Evolutionary conservation across 2,329 filamentous ascomycete genomes (phyloP).

Genomic region (Botrytis fabae): DNA sequence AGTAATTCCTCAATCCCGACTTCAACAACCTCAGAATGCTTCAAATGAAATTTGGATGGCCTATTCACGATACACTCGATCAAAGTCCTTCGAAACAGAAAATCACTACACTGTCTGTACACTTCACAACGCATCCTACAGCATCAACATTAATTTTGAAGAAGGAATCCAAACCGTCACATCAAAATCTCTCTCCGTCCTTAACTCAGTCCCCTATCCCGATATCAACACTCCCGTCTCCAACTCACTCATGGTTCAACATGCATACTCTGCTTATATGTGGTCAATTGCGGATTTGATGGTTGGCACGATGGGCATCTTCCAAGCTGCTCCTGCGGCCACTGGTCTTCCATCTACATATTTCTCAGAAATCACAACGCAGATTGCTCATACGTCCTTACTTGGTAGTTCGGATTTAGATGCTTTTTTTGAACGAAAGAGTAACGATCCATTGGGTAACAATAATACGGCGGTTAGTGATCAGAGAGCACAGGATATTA

Average conservation of each 20-base stretch:
- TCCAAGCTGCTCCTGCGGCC: constrained; percentile 3
- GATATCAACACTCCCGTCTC: not conserved
- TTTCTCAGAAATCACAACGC: constrained; percentile 26
- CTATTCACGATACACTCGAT: constrained; percentile 20
- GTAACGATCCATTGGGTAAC: not conserved
- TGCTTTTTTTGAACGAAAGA: constrained; percentile 26
- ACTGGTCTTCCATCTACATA: constrained; percentile 12
- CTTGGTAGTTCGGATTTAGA: constrained; percentile 29
- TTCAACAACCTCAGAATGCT: constrained; percentile 26
- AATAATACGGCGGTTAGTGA: not conserved
- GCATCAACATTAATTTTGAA: constrained; percentile 25
- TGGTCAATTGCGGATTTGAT: constrained; percentile 27
- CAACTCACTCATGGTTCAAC: constrained; percentile 20
- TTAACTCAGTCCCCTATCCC: constrained; percentile 25
- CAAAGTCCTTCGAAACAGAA: not conserved
- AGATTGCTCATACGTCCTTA: constrained; percentile 27
- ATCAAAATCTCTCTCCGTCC: not conserved
- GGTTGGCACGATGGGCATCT: constrained; percentile 28
- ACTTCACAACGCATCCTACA: constrained; percentile 28
- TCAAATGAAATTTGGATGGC: constrained; percentile 29
- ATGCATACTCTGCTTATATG: constrained; percentile 30
- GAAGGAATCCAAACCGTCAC: constrained; percentile 25
- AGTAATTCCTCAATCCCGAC: constrained; percentile 6
- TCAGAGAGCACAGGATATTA: constrained; percentile 3
- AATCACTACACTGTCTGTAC: constrained; percentile 25